These are phyloP conservation scores for Primulina tabacum DNA, from an alignment of 257 asterid genomes.

Conservation along the genomic window DNA sequence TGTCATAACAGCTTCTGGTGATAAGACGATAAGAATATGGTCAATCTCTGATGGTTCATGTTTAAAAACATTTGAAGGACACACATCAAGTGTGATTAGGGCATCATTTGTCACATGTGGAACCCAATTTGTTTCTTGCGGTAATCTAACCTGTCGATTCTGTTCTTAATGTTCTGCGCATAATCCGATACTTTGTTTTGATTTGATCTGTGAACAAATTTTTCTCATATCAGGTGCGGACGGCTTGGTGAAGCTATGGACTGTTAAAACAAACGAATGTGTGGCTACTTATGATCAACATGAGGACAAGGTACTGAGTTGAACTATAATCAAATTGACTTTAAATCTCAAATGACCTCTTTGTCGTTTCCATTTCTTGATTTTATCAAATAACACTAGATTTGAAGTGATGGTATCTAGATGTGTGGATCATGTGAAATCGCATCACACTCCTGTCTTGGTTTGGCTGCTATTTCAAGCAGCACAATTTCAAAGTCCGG, in stretches of 20 bases:
- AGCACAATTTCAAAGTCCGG: too few relatives aligned
- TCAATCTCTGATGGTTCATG: constrained; percentile 90
- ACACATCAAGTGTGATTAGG: constrained; percentile 78
- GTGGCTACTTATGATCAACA: constrained; percentile 94
- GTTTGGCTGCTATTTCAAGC: not conserved
- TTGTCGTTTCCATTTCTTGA: not conserved
- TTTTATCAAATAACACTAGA: not conserved
- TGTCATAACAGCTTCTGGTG: constrained; percentile 95
- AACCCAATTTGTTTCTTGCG: constrained; percentile 84
- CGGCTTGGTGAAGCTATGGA: constrained; percentile 97
- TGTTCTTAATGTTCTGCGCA: constrained; percentile 1
- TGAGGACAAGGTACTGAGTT: constrained; percentile 73
- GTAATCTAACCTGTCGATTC: constrained; percentile 39
- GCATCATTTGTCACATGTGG: constrained; percentile 92
- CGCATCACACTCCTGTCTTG: not conserved
- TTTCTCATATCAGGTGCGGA: constrained; percentile 66
- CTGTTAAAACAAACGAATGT: constrained; percentile 83
- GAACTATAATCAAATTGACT: constrained; percentile 11
- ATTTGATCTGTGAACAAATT: constrained; percentile 19
- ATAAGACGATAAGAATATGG: constrained; percentile 91
- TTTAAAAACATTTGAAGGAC: constrained; percentile 94
- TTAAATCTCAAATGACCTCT: not conserved
- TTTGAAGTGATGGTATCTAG: not conserved
- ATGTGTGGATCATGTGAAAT: not conserved
- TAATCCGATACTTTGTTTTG: constrained; percentile 6